phyloP scores from a whole-genome alignment of 2,329 filamentous ascomycete genomes.

The Phialocephala subalpina region DNA sequence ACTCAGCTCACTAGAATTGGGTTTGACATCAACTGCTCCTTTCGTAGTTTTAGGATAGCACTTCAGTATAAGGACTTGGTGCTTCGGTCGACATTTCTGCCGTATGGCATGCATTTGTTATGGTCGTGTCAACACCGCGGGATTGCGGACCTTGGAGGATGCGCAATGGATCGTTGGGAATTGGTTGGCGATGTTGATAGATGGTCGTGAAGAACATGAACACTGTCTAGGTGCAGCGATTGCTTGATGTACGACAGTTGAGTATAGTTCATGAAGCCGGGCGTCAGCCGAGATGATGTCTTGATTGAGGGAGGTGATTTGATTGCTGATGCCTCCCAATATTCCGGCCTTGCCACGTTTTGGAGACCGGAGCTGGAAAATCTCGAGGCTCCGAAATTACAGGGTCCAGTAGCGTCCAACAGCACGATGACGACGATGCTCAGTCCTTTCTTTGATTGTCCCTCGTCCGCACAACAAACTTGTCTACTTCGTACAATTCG shows the following conservation, averaged over 20 bases:
- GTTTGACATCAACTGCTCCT: constrained; percentile 89
- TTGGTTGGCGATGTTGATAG: constrained; percentile 7
- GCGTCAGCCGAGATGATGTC: constrained; percentile 22
- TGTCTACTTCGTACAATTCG: background rate
- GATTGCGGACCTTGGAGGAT: background rate
- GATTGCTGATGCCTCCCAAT: constrained; percentile 3
- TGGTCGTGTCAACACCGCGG: constrained; percentile 19
- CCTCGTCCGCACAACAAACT: no score
- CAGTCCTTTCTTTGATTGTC: no score
- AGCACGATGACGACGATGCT: constrained; percentile 2
- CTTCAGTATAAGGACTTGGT: constrained; percentile 94
- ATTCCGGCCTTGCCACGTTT: constrained; percentile 2
- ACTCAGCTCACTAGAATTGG: constrained; percentile 95
- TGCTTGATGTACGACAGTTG: constrained; percentile 6
- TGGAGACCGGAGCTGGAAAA: background rate
- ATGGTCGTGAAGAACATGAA: constrained; percentile 7
- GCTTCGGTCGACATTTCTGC: constrained; percentile 85
- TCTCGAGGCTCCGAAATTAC: background rate
- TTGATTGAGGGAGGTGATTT: constrained; percentile 6
- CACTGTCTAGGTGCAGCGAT: constrained; percentile 10
- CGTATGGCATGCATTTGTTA: constrained; percentile 68
- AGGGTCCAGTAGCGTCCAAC: background rate
- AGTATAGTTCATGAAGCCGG: constrained; percentile 2
- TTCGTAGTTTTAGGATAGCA: constrained; percentile 96
- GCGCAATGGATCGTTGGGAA: constrained; percentile 13